Evolutionary conservation across 805 yeast genomes (phyloP).

Genomic region (Metschnikowia anglica): DNA sequence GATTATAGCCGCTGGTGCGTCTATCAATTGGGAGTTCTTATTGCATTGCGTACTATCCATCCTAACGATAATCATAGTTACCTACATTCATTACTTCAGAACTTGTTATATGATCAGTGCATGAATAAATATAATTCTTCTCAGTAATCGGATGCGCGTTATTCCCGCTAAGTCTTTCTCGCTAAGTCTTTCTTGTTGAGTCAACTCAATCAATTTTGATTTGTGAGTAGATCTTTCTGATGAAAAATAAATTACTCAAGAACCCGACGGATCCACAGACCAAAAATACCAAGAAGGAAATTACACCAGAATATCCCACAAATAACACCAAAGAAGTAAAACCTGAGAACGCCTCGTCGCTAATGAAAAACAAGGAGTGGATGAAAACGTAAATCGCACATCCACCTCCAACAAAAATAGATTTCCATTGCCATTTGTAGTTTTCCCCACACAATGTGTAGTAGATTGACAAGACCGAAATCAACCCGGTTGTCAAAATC

Average conservation of each 20-base stretch:
- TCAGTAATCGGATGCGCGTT: background rate
- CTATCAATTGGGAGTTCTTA: too few species aligned
- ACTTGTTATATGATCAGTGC: too few species aligned
- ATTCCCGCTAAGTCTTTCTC: background rate
- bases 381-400: slow-evolving; percentile 80
- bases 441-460: slow-evolving; percentile 86
- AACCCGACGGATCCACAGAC: slow-evolving; percentile 90
- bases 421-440: slow-evolving; percentile 97
- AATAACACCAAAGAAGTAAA: slow-evolving; percentile 75
- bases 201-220: slow-evolving; percentile 69
- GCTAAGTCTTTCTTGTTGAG: background rate
- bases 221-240: slow-evolving; percentile 75
- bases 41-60: too few species aligned
- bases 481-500: slow-evolving; percentile 76
- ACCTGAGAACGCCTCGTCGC: slow-evolving; percentile 65
- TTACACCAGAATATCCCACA: slow-evolving; percentile 75
- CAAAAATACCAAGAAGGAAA: slow-evolving; percentile 69
- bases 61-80: too few species aligned
- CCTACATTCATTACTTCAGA: too few species aligned
- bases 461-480: slow-evolving; percentile 77
- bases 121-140: slow-evolving; percentile 2
- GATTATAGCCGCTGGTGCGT: slow-evolving; percentile 1
- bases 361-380: slow-evolving; percentile 69
- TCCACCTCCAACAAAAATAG: slow-evolving; percentile 84
- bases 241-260: slow-evolving; percentile 67